Percentiles rank a stretch among this genome's conserved stretches.
Evolutionary conservation across 2,329 filamentous ascomycete species (phyloP).

Genomic region (Colletotrichum euphorbiae): DNA sequence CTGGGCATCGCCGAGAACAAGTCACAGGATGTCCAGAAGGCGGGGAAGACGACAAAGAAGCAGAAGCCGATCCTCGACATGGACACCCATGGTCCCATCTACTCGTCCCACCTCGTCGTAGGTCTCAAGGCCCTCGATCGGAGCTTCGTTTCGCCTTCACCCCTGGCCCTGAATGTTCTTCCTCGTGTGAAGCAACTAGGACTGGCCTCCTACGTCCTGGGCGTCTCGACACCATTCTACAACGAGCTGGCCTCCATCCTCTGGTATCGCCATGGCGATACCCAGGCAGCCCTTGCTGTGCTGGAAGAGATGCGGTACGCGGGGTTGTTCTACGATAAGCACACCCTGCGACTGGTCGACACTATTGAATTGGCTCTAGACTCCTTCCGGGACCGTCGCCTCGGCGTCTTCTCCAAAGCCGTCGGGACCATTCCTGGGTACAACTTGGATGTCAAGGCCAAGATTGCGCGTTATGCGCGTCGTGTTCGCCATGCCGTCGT

Average conservation of each 20-base stretch:
- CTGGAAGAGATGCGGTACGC: conserved; percentile 75
- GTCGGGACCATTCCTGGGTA: conserved; percentile 40
- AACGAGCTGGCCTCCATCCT: conserved; percentile 72
- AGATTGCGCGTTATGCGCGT: conserved; percentile 22
- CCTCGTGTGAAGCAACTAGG: conserved; percentile 76
- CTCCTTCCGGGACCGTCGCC: conserved; percentile 29
- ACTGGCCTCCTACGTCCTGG: conserved; percentile 77
- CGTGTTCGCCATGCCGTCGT: conserved; percentile 12
- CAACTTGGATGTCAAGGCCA: conserved; percentile 36
- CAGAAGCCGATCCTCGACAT: conserved; percentile 54
- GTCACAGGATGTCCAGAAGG: conserved; percentile 3
- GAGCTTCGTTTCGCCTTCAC: conserved; percentile 68
- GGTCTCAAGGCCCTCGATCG: conserved; percentile 68
- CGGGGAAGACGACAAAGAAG: conserved; percentile 16
- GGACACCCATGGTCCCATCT: conserved; percentile 72
- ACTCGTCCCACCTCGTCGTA: conserved; percentile 69
- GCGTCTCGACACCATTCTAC: conserved; percentile 77
- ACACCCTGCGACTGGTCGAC: conserved; percentile 55
- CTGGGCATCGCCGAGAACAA: conserved; percentile 61
- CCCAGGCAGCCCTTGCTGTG: conserved; percentile 64
- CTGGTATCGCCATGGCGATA: conserved; percentile 71
- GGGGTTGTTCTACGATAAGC: conserved; percentile 67
- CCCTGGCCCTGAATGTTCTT: conserved; percentile 69
- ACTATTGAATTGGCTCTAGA: conserved; percentile 49
- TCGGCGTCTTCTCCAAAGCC: conserved; percentile 35